phyloP scores from a whole-genome alignment of 1,284 basidiomycete genomes.

The Dichomitus squalens region DNA sequence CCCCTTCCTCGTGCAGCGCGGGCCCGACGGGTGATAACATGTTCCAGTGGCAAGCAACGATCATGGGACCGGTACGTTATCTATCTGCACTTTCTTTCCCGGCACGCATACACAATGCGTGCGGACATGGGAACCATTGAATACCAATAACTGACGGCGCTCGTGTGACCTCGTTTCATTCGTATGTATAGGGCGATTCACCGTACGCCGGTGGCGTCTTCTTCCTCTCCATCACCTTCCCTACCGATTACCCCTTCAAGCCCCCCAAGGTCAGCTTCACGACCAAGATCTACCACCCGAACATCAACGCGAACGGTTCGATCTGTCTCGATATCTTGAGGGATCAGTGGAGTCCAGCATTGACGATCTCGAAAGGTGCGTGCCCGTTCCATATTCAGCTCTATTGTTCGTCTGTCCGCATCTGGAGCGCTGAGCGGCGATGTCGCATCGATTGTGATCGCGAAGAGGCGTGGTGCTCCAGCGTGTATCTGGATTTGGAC shows the following conservation, averaged over 20 bases:
- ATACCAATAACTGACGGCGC: conserved; percentile 16
- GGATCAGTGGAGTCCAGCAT: conserved; percentile 97
- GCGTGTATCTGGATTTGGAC: background rate
- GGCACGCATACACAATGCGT: conserved; percentile 10
- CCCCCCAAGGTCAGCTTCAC: conserved; percentile 99
- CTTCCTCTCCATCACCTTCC: conserved; percentile 94
- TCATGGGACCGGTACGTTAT: conserved; percentile 90
- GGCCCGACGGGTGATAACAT: conserved; percentile 95
- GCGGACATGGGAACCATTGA: background rate
- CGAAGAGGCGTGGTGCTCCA: background rate
- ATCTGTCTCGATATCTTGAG: conserved; percentile 98
- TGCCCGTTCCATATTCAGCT: background rate
- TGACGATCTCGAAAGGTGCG: conserved; percentile 97
- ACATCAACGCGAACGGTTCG: conserved; percentile 97
- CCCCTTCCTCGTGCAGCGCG: conserved; percentile 96
- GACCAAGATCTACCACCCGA: conserved; percentile 97
- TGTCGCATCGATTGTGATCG: conserved; percentile 4
- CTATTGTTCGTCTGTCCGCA: background rate
- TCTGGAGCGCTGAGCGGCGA: background rate
- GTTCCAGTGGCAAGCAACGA: conserved; percentile 98
- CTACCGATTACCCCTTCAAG: conserved; percentile 97
- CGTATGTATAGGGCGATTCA: conserved; percentile 74
- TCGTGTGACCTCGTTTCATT: conserved; percentile 21
- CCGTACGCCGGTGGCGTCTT: conserved; percentile 97
- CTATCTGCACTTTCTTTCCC: conserved; percentile 20